Evolutionary conservation across 768 basidiomycete genomes (phyloP), one percentile per base, ranked within the genome.

Genomic region (Pleurotus citrinopileatus): DNA sequence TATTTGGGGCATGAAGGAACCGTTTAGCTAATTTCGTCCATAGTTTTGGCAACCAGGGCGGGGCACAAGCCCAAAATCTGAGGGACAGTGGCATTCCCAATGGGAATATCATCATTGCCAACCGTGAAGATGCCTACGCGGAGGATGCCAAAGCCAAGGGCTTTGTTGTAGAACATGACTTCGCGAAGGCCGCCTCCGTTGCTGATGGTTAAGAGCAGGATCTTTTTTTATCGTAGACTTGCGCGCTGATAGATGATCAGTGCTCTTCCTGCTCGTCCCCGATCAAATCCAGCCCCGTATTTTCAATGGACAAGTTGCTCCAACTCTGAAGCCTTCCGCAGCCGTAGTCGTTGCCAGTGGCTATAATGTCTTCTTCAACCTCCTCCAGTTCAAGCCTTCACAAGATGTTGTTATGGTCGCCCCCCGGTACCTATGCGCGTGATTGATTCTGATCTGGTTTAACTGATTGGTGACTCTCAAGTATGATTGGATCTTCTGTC

Each of bases 351-450:
- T 86, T 46, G 84, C 84, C 38, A 83, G 82, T 53, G 84, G 83
- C 28, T 85, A 85, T 59, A 85, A 86, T 54, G 82, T 85, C 28
- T 82, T 81, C 65, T 84, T 71, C 70, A 80, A 80, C 57, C 70
- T 84, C 17, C 68, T 85, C 22, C 65, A 80, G 28, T 83, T 85
- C 63, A 71, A 72, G 48, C 66, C 75, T 1, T 65, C 70, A 17
- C 82, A 84, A 59, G 76, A 83, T 61, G 81, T 84, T 23, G 77
- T 84, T 22, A 86, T 85, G 83, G 83, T 86, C 45, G 83, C 83
- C 15, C 83, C 83, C 10, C 74, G 83, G 83, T 81, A 55, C 23
- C 56, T 57, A 23, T 10, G 27, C 44, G 23, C 13, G 7, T 12
- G 23, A 8, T 19, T 25, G 9, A 28, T 34, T 20, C n/a, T 19